Evolutionary conservation across 2,329 filamentous ascomycete genomes (phyloP).

Genomic region (Apiospora malaysiana): DNA sequence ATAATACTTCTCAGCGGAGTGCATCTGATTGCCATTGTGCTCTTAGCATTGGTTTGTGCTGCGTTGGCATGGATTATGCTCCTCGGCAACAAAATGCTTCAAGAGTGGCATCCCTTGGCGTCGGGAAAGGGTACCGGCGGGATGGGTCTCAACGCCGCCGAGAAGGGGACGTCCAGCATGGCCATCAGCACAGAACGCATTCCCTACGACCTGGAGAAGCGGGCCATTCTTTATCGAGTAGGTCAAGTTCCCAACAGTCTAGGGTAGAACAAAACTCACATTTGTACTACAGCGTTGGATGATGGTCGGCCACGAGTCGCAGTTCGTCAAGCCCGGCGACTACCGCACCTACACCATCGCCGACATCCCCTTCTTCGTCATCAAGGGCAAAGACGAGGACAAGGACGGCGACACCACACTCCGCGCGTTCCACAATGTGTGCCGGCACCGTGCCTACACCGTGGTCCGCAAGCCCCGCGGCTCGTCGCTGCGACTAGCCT

Average conservation of each 20-base stretch:
- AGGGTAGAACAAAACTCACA: no score
- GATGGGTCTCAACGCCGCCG: constrained; percentile 14
- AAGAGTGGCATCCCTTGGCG: background rate
- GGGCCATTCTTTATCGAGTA: constrained; percentile 19
- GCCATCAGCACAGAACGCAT: constrained; percentile 1
- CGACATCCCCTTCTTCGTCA: constrained; percentile 60
- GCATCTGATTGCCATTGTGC: background rate
- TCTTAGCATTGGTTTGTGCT: background rate
- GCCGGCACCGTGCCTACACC: constrained; percentile 65
- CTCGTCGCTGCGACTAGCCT: constrained; percentile 57
- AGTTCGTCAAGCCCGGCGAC: constrained; percentile 58
- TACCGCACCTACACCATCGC: constrained; percentile 62
- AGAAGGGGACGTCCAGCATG: constrained; percentile 19
- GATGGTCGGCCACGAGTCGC: constrained; percentile 37
- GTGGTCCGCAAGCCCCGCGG: constrained; percentile 59
- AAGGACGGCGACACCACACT: constrained; percentile 45
- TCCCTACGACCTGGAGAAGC: constrained; percentile 21
- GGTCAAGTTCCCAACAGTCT: background rate
- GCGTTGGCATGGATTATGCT: background rate
- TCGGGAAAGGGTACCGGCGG: background rate
- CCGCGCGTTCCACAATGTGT: constrained; percentile 68
- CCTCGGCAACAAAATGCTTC: background rate
- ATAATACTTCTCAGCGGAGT: background rate
- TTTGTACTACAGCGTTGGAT: constrained; percentile 16
- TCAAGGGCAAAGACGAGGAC: constrained; percentile 49